These are phyloP conservation scores for Medicago lupulina DNA, from an alignment of 306 rosid genomes.

Conservation along the genomic window DNA sequence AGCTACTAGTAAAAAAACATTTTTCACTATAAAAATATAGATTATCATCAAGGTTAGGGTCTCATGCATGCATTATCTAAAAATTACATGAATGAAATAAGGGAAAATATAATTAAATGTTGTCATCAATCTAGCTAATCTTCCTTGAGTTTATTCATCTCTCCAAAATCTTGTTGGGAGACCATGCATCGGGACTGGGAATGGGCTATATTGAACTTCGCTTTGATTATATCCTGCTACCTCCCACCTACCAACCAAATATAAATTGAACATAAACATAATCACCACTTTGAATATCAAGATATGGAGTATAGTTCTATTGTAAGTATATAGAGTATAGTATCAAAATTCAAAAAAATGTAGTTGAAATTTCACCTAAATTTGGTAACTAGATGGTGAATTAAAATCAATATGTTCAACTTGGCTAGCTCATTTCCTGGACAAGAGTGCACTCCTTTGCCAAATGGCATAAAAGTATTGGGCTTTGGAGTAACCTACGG, in stretches of 20 bases:
- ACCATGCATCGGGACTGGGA: slow-evolving; percentile 86
- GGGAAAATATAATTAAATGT: slow-evolving; percentile 5
- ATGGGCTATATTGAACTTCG: slow-evolving; percentile 84
- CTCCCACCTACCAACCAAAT: slow-evolving; percentile 73
- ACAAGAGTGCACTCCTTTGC: slow-evolving; percentile 86
- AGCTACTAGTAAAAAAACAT: too few species aligned
- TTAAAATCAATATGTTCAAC: slow-evolving; percentile 70
- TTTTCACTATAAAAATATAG: too few species aligned
- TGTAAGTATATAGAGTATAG: neutral
- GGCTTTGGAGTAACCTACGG: slow-evolving; percentile 71
- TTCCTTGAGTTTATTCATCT: slow-evolving; percentile 40
- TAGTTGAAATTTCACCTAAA: slow-evolving; percentile 58
- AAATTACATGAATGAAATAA: slow-evolving; percentile 19
- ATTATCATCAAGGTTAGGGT: too few species aligned
- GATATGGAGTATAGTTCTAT: neutral
- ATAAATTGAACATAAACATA: slow-evolving; percentile 10
- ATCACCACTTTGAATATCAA: neutral
- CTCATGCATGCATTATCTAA: neutral
- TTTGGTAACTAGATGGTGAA: slow-evolving; percentile 77
- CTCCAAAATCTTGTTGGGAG: slow-evolving; percentile 85
- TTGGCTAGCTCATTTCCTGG: slow-evolving; percentile 96
- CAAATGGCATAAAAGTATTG: slow-evolving; percentile 93
- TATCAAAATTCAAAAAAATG: neutral
- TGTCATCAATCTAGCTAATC: slow-evolving; percentile 24
- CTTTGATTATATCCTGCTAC: slow-evolving; percentile 58